Conservation (phyloP, 2,329 filamentous ascomycete species). For the Cadophora luteo-olivacea region DNA sequence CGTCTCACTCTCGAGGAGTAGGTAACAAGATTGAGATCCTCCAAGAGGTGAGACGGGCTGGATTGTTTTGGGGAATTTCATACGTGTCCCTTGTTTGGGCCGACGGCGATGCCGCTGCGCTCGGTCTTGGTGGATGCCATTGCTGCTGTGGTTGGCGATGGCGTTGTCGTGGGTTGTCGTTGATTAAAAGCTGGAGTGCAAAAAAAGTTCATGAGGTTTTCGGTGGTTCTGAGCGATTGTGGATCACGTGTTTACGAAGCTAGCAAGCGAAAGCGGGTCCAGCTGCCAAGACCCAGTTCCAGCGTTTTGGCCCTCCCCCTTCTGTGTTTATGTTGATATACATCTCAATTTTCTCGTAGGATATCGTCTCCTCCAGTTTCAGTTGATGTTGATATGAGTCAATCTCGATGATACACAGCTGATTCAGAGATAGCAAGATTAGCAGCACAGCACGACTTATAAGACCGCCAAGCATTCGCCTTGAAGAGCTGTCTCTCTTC, state of each 20-base stretch:
- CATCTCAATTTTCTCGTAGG: too few relatives aligned
- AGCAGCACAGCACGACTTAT: too few relatives aligned
- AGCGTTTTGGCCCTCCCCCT: too few relatives aligned
- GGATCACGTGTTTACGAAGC: background rate
- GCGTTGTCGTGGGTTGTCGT: constrained; percentile 24
- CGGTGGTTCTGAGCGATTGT: background rate
- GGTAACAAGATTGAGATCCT: constrained; percentile 63
- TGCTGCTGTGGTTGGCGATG: constrained; percentile 19
- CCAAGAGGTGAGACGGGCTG: constrained; percentile 71
- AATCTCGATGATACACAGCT: too few relatives aligned
- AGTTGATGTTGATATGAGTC: too few relatives aligned
- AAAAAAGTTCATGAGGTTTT: constrained; percentile 22
- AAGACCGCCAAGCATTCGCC: too few relatives aligned
- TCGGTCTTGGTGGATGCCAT: constrained; percentile 65
- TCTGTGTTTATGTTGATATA: background rate
- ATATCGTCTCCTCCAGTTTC: too few relatives aligned
- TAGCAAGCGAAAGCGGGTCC: constrained; percentile 8
- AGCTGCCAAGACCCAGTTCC: background rate
- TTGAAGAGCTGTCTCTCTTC: too few relatives aligned
- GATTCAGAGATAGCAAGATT: too few relatives aligned
- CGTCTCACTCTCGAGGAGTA: constrained; percentile 17
- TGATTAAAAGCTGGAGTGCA: background rate
- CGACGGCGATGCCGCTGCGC: constrained; percentile 65
- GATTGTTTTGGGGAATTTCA: constrained; percentile 44
- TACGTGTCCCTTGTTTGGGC: constrained; percentile 71